These are phyloP conservation scores for Metarhizium robertsii DNA, from an alignment of 2,329 filamentous ascomycete genomes.

Conservation along the genomic window DNA sequence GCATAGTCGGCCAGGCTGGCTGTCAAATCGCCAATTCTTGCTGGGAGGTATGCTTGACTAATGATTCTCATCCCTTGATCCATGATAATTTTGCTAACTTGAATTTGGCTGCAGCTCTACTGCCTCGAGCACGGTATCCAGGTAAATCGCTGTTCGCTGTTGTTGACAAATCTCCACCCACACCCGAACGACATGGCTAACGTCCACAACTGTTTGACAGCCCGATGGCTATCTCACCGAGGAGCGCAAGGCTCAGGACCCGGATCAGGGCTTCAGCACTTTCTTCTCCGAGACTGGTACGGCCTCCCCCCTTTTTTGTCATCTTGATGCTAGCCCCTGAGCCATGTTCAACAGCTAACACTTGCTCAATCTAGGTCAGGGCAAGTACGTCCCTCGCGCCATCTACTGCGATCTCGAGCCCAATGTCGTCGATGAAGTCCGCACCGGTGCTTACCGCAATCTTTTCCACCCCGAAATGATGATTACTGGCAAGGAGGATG, in stretches of 20 bases:
- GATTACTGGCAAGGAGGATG: constrained; percentile 99
- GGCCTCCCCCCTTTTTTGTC: constrained; percentile 6
- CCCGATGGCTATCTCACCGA: constrained; percentile 98
- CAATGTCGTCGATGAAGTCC: constrained; percentile 98
- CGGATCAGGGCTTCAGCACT: constrained; percentile 97
- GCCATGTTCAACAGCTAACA: not conserved
- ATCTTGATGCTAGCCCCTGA: not conserved
- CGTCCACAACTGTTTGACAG: constrained; percentile 35
- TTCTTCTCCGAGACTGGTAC: constrained; percentile 99
- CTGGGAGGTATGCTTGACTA: constrained; percentile 80
- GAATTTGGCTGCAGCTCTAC: constrained; percentile 65
- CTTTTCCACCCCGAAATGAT: constrained; percentile 99
- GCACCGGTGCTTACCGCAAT: constrained; percentile 89
- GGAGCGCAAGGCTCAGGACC: constrained; percentile 87
- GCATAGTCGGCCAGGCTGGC: constrained; percentile 95
- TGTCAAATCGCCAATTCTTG: constrained; percentile 99
- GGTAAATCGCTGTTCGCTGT: constrained; percentile 44
- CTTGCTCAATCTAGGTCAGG: constrained; percentile 57
- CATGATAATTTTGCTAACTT: constrained; percentile 15
- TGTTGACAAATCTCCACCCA: constrained; percentile 7
- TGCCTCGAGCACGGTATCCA: constrained; percentile 99
- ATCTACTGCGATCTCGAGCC: constrained; percentile 99
- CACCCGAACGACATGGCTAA: constrained; percentile 3
- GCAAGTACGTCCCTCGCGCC: constrained; percentile 97
- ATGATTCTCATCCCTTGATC: not conserved